Evolutionary conservation across 1,139 yeast genomes (phyloP), one percentile per base, ranked within the genome.

Genomic region (Sugiyamaella castrensis): DNA sequence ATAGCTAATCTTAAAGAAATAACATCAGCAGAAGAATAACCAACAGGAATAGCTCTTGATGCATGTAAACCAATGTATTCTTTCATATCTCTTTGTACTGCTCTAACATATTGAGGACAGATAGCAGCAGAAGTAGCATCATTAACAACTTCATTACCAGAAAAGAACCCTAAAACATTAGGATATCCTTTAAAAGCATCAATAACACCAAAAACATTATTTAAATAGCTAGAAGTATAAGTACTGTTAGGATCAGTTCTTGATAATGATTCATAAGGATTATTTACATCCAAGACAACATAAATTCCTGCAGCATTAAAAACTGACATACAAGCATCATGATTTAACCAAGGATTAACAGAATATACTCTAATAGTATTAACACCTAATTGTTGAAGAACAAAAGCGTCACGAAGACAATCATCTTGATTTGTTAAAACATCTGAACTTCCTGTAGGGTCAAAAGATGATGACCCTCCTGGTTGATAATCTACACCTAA

Each of bases 11-110:
- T 80, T 57, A 84, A 77, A 28, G 76, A 77, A 51, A 72, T 72
- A 61, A 84, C 95, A 68, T 89, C 96, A 44, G 95, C 95, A 39
- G 96, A 92, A 10, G 96, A 85, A 68, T 89, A 91, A 45, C 97
- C 98, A 37, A 91, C 94, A 3, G 96, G 96, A 51, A 89, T 84
- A 9, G 74, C 65, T 68, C 97, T 80, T 64, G 84, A 79, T 24
- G 82, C 72, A 58, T 85, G 81, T 50, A 77, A 73, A 12, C 75
- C 70, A 55, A 91, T 87, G 67, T 91, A 89, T 59, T 81, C 80
- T 70, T 87, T 89, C 76, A 86, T 83, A 67, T 91, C 98, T 69
- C 98, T 83, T 60, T 87, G 83, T 32, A 94, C 87, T 40, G 97
- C 97, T 68, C 94, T 84, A 54, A 91, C 80, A 64, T 85, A 91